Percentiles rank a stretch among this genome's conserved stretches.
Evolutionary conservation across 768 basidiomycete genomes (phyloP).

Genomic region (Pleurotus salmoneostramineus): DNA sequence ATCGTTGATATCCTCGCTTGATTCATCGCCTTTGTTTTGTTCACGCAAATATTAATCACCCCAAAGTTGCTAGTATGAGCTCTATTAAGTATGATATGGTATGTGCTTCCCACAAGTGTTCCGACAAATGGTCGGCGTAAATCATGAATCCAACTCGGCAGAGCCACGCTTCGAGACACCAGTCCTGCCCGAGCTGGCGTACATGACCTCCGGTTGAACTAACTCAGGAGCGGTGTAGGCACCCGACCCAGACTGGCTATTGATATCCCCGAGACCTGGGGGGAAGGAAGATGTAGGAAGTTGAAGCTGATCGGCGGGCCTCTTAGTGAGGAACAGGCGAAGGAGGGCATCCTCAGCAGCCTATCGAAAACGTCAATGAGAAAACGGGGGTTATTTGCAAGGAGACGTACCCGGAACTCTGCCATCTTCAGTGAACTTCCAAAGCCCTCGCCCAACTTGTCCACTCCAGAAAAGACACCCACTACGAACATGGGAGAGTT

Average conservation of each 20-base stretch:
- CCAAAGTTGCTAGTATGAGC: not conserved
- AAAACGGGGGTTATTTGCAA: not conserved
- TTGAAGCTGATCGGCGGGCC: slow-evolving; percentile 62
- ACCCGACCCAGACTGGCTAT: slow-evolving; percentile 38
- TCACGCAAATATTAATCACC: too few species aligned
- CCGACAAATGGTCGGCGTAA: not conserved
- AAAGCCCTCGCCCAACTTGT: slow-evolving; percentile 91
- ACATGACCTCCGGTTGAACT: slow-evolving; percentile 61
- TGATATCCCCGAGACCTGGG: slow-evolving; percentile 47
- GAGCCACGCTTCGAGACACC: slow-evolving; percentile 11
- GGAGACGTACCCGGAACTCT: slow-evolving; percentile 71
- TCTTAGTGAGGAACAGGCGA: slow-evolving; percentile 77
- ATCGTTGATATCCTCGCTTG: not conserved
- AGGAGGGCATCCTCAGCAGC: slow-evolving; percentile 86
- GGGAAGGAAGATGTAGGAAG: slow-evolving; percentile 78
- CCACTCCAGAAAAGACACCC: slow-evolving; percentile 83
- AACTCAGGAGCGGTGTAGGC: slow-evolving; percentile 52
- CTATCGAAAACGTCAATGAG: slow-evolving; percentile 27
- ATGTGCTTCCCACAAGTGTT: too few species aligned
- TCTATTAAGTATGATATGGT: not conserved
- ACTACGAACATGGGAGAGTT: slow-evolving; percentile 93
- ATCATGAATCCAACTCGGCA: not conserved
- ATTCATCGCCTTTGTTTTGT: not conserved
- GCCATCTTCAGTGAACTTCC: slow-evolving; percentile 94
- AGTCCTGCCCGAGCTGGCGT: slow-evolving; percentile 66